Conservation (phyloP, 2,329 filamentous ascomycete species). For the Annulohypoxylon truncatum region DNA sequence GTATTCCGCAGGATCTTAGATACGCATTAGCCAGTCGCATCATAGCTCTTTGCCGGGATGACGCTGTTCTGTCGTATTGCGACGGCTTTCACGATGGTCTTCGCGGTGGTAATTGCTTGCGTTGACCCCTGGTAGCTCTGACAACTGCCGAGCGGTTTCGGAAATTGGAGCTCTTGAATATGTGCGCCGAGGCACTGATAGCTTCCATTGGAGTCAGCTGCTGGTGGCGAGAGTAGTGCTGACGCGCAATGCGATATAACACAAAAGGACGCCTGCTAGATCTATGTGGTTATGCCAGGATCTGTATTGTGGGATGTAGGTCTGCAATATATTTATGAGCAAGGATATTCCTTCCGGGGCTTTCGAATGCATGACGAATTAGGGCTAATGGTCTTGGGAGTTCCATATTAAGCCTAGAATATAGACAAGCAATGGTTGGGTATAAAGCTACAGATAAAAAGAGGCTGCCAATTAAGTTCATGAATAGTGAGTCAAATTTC, state of each 20-base stretch:
- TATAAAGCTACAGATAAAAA: too few relatives aligned
- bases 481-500: too few relatives aligned
- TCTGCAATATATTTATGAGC: not conserved
- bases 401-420: not conserved
- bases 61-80: not conserved
- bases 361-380: not conserved
- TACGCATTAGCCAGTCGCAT: not conserved
- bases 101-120: not conserved
- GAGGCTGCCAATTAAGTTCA: too few relatives aligned
- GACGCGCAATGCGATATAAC: not conserved
- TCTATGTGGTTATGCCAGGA: not conserved
- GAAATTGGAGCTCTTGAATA: not conserved
- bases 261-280: not conserved
- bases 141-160: not conserved
- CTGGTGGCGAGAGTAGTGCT: not conserved
- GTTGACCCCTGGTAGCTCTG: not conserved
- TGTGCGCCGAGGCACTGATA: not conserved
- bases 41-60: not conserved
- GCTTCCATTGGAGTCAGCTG: not conserved
- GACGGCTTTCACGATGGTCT: not conserved
- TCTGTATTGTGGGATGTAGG: not conserved
- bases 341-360: not conserved
- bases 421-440: not conserved
- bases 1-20: not conserved
- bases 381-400: not conserved